A percentile compares a stretch with the other conserved stretches of the same genome.
Conservation (phyloP, 306 rosid genomes). For the Delonix regia region DNA sequence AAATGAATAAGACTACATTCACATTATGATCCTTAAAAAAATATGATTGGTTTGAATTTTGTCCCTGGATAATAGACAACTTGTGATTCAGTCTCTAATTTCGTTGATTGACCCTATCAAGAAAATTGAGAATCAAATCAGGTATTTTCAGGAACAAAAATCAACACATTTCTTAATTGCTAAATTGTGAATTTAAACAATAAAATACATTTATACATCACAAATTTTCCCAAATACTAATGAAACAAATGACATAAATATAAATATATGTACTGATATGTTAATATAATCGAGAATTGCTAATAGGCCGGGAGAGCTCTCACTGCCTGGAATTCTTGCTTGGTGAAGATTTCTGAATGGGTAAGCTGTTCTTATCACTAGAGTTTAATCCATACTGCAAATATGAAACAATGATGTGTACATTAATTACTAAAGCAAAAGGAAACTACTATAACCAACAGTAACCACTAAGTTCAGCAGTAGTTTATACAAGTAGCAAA, state of each 20-base stretch:
- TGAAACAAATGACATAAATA: slow-evolving; percentile 25
- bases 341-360: slow-evolving; percentile 46
- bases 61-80: no score
- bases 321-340: slow-evolving; percentile 53
- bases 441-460: slow-evolving; percentile 2
- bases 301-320: slow-evolving; percentile 10
- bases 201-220: slow-evolving; percentile 5
- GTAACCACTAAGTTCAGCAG: not conserved
- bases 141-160: no score
- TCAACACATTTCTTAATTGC: not conserved
- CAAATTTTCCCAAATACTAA: slow-evolving; percentile 24
- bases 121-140: no score
- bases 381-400: slow-evolving; percentile 82
- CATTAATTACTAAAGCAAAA: slow-evolving; percentile 27
- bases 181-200: not conserved
- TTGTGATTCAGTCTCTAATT: not conserved
- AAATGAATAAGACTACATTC: no score
- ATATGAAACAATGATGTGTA: not conserved
- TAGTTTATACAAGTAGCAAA: no score
- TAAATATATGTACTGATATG: slow-evolving; percentile 44
- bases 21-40: no score
- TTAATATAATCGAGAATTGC: slow-evolving; percentile 31
- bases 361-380: slow-evolving; percentile 47
- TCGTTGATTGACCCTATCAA: not conserved
- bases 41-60: no score